These are phyloP conservation scores for Ophidiomyces ophidiicola DNA, from an alignment of 2,329 filamentous ascomycete species.

Conservation along the genomic window DNA sequence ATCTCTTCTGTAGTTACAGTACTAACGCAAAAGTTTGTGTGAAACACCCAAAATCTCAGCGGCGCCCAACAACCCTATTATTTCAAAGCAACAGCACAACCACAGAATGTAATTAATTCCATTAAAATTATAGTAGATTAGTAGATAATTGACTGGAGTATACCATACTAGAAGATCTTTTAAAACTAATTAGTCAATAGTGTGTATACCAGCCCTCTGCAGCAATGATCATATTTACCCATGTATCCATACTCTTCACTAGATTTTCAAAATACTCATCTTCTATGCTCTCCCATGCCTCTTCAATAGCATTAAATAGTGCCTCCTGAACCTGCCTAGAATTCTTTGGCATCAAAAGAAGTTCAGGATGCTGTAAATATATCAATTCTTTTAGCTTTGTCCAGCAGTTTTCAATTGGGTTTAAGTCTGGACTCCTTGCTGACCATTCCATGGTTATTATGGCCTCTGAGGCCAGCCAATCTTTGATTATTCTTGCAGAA, in stretches of 20 bases:
- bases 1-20: no score
- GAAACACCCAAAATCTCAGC: neutral
- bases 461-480: no score
- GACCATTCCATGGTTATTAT: constrained; percentile 12
- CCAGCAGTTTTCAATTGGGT: constrained; percentile 18
- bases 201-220: constrained; percentile 1
- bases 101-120: neutral
- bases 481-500: no score
- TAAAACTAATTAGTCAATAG: neutral
- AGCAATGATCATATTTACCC: constrained; percentile 1
- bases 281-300: neutral
- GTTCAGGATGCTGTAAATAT: constrained; percentile 5
- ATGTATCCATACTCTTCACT: constrained; percentile 1
- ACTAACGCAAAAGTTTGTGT: constrained; percentile 1
- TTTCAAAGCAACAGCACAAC: neutral
- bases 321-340: neutral
- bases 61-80: neutral
- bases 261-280: neutral
- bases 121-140: neutral
- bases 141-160: neutral
- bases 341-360: neutral
- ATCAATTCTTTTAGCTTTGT: constrained; percentile 16
- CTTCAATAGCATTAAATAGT: constrained; percentile 1
- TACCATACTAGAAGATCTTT: neutral
- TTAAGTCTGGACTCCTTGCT: constrained; percentile 19